Evolutionary conservation across 495 filamentous ascomycete species (phyloP), one percentile per base, ranked within the genome.

Genomic region (Neurospora discreta): DNA sequence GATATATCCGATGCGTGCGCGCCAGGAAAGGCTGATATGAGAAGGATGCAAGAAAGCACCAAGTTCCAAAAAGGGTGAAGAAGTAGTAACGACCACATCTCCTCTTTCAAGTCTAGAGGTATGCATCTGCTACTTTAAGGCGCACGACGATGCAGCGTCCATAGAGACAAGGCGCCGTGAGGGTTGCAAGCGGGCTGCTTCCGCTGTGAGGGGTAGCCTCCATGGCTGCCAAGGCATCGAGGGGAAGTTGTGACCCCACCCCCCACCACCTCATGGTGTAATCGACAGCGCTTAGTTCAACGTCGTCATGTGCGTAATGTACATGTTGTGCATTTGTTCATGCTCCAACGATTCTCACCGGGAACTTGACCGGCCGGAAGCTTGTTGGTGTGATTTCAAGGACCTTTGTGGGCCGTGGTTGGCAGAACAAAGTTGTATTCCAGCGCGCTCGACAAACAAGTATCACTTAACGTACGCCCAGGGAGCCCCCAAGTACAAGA

Each of bases 21-120:
- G 39, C 67, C 41, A 72, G 23, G 33, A 23, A 44, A 69, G 33
- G 42, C 58, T 70, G 39, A 72, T 70, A 69, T 72, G 68, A 41
- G 20, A n/a, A 30, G 43, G 46, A 39, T 71, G 68, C 39, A 65
- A 36, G 52, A 33, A 65, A 65, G 5, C 26, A 65, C 52, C 26
- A 65, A 18, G 30, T 65, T 65, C 52, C 52, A 65, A 65, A 18
- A 33, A 36, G 26, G 52, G 26, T 65, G 52, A 65, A 60, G 26
- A 60, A 36, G 52, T 65, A 65, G 13, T 60, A 33, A 33, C 26
- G 52, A 65, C 52, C 52, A 33, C 52, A 65, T 65, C 26, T 23
- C 52, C 13, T 65, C 52, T 65, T 30, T 33, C 26, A 65, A 18
- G 15, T 65, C 52, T 65, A 65, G 52, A n/a, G n/a, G n/a, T n/a